Conservation (phyloP, 306 rosid genomes). For the Malus sylvestris region DNA sequence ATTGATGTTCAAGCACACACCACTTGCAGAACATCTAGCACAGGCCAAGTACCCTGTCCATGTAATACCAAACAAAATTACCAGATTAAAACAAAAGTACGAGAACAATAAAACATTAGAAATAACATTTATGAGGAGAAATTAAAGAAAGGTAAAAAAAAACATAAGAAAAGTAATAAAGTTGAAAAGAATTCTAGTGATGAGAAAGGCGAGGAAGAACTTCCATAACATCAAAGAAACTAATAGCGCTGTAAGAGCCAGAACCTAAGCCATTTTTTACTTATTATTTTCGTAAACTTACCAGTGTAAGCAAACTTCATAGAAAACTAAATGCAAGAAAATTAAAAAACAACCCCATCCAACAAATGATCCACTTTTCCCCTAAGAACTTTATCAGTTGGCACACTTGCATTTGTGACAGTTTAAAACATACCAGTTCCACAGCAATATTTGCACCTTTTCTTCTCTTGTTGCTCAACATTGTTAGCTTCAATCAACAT, state of each 20-base stretch:
- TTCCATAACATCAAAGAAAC: background rate
- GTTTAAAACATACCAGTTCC: conserved; percentile 62
- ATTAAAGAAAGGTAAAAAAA: background rate
- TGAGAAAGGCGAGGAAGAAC: background rate
- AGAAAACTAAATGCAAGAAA: background rate
- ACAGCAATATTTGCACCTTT: conserved; percentile 82
- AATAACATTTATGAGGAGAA: background rate
- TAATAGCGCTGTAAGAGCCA: background rate
- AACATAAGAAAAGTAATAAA: background rate
- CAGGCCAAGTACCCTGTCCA: conserved; percentile 86
- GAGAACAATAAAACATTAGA: background rate
- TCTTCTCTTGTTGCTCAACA: conserved; percentile 90
- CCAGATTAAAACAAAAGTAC: background rate
- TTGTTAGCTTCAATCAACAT: conserved; percentile 91
- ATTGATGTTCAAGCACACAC: conserved; percentile 60
- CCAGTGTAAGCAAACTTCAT: background rate
- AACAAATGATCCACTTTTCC: background rate
- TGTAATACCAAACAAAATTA: background rate
- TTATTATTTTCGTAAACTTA: background rate
- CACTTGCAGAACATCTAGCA: conserved; percentile 85
- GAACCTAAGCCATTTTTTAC: background rate
- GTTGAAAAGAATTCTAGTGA: background rate
- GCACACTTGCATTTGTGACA: background rate
- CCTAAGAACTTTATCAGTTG: background rate
- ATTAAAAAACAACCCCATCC: background rate